phyloP scores from a whole-genome alignment of 352 stramenopile genomes.

The Aphanomyces euteiches region DNA sequence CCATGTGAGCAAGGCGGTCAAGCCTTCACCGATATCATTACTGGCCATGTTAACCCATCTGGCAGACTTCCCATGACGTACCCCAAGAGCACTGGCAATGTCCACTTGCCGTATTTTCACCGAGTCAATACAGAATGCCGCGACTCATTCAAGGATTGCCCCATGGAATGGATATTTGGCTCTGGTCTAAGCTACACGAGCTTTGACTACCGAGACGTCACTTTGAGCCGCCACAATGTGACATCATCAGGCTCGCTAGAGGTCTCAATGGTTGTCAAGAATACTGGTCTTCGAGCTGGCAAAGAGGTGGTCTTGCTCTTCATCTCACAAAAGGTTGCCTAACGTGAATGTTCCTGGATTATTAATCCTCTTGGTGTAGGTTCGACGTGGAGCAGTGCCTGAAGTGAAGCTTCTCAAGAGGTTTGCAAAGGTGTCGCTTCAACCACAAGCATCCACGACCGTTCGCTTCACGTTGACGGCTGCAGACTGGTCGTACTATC shows the following conservation, averaged over 20 bases:
- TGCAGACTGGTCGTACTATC: constrained; percentile 59
- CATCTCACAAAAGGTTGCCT: constrained; percentile 47
- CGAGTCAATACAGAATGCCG: constrained; percentile 47
- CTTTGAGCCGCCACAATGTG: constrained; percentile 40
- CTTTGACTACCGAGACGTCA: constrained; percentile 53
- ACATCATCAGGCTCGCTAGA: constrained; percentile 37
- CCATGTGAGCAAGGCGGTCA: constrained; percentile 70
- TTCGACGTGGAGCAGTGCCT: constrained; percentile 40
- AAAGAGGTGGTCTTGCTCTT: constrained; percentile 83
- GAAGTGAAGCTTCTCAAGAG: constrained; percentile 79
- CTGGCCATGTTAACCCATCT: constrained; percentile 74
- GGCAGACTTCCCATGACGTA: constrained; percentile 81
- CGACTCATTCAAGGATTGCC: constrained; percentile 46
- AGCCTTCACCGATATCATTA: constrained; percentile 76
- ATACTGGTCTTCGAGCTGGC: constrained; percentile 49
- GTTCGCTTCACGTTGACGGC: constrained; percentile 41
- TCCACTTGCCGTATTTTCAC: constrained; percentile 76
- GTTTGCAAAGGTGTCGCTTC: constrained; percentile 67
- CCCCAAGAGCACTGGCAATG: constrained; percentile 56
- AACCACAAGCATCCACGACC: constrained; percentile 41
- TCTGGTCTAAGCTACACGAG: constrained; percentile 63
- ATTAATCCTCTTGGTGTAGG: neutral
- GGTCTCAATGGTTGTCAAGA: constrained; percentile 62
- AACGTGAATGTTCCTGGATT: constrained; percentile 37
- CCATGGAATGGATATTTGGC: constrained; percentile 69